Evolutionary conservation across 2,329 filamentous ascomycete species (phyloP), one percentile per base, ranked within the genome.

Genomic region (Scopulariopsis brevicaulis): DNA sequence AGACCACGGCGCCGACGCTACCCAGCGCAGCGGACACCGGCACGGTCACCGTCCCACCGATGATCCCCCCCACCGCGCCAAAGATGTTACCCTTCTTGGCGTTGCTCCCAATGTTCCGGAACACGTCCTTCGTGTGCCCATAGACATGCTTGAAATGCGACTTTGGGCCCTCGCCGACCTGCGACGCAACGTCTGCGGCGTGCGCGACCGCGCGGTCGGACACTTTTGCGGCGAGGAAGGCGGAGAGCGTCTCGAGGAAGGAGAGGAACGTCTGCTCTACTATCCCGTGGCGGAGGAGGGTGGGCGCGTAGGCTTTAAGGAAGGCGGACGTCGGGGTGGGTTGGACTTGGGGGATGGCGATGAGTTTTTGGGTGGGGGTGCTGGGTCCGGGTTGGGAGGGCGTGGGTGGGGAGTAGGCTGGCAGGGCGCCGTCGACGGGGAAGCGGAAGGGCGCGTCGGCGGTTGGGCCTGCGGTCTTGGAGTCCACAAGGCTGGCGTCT

Each of bases 201-300:
- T 77, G 75, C 34, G 67, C 68, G 20, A 77, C 59, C 6, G 75
- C 75, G 2, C 73, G 70, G 55, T 74, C 71, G 0, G 73, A 72
- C 0, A 77, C 73, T 22, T 70, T 75, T 55, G 75, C 75, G 0
- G 70, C 69, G 6, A 78, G 68, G 59, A 78, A 78, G 1, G 73
- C 75, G 0, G 76, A 78, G 2, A 76, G 63, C 8, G 75, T 76
- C 20, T 67, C 62, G 1, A 73, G 57, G 18, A 73, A 72, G 0
- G 71, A 68, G 10, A 57, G 54, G 70, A 70, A 74, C 0, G 69
- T 66, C n/a, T 66, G 63, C 7, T 66, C 59, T 0, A 70, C 67
- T 59, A 74, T 69, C 48, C 70, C 76, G 40, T 69, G 67, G 18
- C 64, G 60, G 0, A 77, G 69, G 0, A 78, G 69, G 3, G 65